A percentile compares a stretch with the other conserved stretches of the same genome.
phyloP scores from a whole-genome alignment of 805 yeast species.

The Komagataella ulmi region DNA sequence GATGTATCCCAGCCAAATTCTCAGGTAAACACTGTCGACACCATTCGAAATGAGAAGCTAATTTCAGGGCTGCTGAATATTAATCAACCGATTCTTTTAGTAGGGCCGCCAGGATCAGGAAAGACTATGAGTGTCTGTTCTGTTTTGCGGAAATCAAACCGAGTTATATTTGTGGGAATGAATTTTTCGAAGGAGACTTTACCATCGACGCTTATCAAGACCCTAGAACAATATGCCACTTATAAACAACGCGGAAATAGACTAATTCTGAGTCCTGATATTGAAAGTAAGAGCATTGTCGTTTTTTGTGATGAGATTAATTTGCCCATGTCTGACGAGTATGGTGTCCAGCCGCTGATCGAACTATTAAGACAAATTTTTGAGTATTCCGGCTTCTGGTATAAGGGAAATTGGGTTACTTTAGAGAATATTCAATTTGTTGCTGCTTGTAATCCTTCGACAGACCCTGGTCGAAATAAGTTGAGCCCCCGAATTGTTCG shows the following conservation, averaged over 20 bases:
- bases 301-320: constrained; percentile 89
- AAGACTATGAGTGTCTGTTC: constrained; percentile 83
- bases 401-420: constrained; percentile 53
- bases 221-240: constrained; percentile 62
- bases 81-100: constrained; percentile 51
- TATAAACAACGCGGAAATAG: constrained; percentile 44
- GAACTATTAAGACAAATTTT: constrained; percentile 63
- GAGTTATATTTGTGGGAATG: constrained; percentile 48
- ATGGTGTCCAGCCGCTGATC: constrained; percentile 62
- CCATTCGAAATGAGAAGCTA: constrained; percentile 49
- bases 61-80: constrained; percentile 42
- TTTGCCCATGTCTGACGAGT: constrained; percentile 58
- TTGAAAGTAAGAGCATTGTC: constrained; percentile 57
- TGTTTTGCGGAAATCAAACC: constrained; percentile 44
- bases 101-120: constrained; percentile 98
- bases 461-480: constrained; percentile 58
- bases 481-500: constrained; percentile 52
- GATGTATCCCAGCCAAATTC: constrained; percentile 47
- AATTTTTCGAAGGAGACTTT: constrained; percentile 78
- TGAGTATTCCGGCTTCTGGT: constrained; percentile 72
- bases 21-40: constrained; percentile 72
- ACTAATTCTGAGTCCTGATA: constrained; percentile 38
- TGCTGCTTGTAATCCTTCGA: constrained; percentile 92
- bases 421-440: constrained; percentile 61
- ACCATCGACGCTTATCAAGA: constrained; percentile 42